Evolutionary conservation across 2,329 filamentous ascomycete genomes (phyloP).

Genomic region (Colletotrichum shisoi): DNA sequence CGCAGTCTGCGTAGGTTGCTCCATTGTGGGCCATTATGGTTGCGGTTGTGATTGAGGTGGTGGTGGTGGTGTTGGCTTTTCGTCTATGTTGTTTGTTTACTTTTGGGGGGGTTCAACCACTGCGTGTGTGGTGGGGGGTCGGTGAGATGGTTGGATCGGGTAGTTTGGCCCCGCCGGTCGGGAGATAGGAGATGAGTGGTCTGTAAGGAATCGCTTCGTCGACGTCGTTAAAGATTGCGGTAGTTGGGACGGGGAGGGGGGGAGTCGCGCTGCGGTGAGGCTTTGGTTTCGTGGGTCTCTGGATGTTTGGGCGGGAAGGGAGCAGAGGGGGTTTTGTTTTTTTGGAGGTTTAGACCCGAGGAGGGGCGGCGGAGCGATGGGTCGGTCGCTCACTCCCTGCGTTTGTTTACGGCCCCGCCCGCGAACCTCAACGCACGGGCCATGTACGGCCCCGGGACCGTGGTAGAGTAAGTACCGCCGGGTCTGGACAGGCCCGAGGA

Average conservation of each 20-base stretch:
- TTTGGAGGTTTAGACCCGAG: conserved; percentile 1
- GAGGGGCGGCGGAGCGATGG: neutral
- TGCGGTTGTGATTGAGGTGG: neutral
- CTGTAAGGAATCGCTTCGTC: neutral
- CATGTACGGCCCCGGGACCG: neutral
- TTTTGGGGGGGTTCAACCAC: neutral
- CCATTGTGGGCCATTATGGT: conserved; percentile 23
- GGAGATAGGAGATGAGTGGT: neutral
- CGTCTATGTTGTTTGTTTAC: neutral
- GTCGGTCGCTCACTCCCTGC: conserved; percentile 19
- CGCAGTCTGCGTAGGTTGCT: conserved; percentile 63
- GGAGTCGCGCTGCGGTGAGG: neutral
- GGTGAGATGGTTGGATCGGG: neutral
- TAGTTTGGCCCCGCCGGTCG: neutral
- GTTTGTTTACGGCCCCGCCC: conserved; percentile 25
- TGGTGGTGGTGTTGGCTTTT: neutral
- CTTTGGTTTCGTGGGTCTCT: neutral
- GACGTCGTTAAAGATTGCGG: neutral
- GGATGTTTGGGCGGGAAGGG: neutral
- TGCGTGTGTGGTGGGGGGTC: too few species aligned
- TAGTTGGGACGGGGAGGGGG: neutral
- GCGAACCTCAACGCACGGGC: neutral
- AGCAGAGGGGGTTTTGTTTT: conserved; percentile 17
- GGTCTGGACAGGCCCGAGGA: too few species aligned
- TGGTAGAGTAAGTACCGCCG: too few species aligned